Conservation (phyloP, 1,284 basidiomycete species). For the Cutaneotrichosporon spelunceum region DNA sequence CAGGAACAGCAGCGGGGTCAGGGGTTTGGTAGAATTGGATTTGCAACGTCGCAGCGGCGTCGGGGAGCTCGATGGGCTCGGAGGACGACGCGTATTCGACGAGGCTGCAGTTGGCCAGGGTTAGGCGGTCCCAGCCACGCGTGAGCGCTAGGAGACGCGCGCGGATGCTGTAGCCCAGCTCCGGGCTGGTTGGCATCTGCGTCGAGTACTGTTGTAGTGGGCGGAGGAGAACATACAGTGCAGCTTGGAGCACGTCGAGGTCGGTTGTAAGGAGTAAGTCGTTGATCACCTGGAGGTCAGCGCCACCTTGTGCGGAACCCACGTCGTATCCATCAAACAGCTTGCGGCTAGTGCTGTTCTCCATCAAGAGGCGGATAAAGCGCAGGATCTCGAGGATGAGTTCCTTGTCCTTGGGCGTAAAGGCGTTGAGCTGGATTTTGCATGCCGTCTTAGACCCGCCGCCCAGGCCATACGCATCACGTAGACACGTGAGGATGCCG, state of each 20-base stretch:
- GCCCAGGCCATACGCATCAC: constrained; percentile 65
- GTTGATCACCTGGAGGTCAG: constrained; percentile 53
- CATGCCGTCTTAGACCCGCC: constrained; percentile 10
- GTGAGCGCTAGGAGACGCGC: constrained; percentile 48
- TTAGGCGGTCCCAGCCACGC: constrained; percentile 31
- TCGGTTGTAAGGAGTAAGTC: constrained; percentile 84
- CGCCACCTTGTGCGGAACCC: constrained; percentile 45
- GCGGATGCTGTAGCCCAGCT: constrained; percentile 48
- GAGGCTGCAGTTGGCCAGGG: constrained; percentile 50
- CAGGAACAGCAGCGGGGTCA: constrained; percentile 9
- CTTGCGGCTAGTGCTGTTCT: constrained; percentile 98
- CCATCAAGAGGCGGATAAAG: constrained; percentile 84
- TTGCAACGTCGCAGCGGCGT: constrained; percentile 39
- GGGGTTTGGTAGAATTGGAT: constrained; percentile 51
- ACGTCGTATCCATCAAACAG: constrained; percentile 96
- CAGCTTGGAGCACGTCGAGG: constrained; percentile 78
- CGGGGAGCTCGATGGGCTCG: constrained; percentile 12
- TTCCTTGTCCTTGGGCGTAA: constrained; percentile 72
- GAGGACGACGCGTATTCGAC: constrained; percentile 44
- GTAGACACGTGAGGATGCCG: constrained; percentile 73
- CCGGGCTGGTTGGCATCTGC: constrained; percentile 66
- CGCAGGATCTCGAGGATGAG: constrained; percentile 76
- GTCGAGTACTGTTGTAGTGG: constrained; percentile 92
- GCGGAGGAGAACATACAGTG: constrained; percentile 80
- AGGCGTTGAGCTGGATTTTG: constrained; percentile 68